Conservation (phyloP, 2,329 filamentous ascomycete species). For the Exophiala viscosa region DNA sequence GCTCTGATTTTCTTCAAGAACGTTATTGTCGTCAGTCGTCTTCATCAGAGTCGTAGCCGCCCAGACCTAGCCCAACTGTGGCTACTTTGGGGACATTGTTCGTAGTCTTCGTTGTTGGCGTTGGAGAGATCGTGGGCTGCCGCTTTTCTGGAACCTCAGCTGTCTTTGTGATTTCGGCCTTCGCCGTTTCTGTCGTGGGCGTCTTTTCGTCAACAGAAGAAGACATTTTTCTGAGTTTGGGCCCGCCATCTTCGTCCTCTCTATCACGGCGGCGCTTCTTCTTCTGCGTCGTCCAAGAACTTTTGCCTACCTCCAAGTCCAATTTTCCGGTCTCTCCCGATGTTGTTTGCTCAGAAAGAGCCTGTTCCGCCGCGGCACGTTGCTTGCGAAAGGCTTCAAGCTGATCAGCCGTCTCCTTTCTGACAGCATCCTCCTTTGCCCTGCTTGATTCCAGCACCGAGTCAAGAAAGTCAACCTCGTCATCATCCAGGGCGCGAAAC, state of each 20-base stretch:
- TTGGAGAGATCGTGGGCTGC: too few relatives aligned
- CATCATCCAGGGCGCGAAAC: constrained; percentile 50
- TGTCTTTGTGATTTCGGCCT: neutral
- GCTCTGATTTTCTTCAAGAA: too few relatives aligned
- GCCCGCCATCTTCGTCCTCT: constrained; percentile 38
- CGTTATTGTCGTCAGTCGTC: constrained; percentile 27
- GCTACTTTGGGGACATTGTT: constrained; percentile 24
- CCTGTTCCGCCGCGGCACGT: constrained; percentile 57
- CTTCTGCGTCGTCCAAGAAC: constrained; percentile 48
- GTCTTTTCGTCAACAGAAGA: constrained; percentile 24
- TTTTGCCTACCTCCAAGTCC: constrained; percentile 20
- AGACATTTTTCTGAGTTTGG: constrained; percentile 44
- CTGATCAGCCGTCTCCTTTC: constrained; percentile 57
- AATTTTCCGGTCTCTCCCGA: neutral
- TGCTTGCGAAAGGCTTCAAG: constrained; percentile 57
- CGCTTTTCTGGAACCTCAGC: neutral
- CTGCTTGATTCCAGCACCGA: constrained; percentile 56
- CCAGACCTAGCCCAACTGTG: constrained; percentile 34
- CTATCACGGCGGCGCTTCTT: constrained; percentile 54
- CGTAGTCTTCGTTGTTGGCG: neutral
- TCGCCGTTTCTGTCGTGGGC: neutral
- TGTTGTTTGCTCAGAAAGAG: constrained; percentile 5
- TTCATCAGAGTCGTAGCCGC: constrained; percentile 40
- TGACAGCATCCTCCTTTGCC: constrained; percentile 54
- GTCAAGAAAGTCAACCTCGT: constrained; percentile 52